These are phyloP conservation scores for Phytophthora meadii DNA, from an alignment of 352 stramenopile species.

Conservation along the genomic window DNA sequence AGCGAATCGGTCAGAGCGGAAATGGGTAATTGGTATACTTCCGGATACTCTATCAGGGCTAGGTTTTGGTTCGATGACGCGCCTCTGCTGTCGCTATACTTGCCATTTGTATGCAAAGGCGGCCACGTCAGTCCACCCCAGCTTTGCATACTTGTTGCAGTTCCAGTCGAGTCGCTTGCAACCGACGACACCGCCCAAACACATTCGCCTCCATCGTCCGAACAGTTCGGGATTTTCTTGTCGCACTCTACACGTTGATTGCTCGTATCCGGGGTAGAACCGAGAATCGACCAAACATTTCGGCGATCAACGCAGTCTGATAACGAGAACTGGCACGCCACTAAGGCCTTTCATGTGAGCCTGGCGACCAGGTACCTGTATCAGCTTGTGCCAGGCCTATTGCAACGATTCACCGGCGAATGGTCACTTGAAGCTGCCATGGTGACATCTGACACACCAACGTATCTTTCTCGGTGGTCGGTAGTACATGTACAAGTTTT, in stretches of 20 bases:
- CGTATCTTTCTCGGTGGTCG: constrained; percentile 14
- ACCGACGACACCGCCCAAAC: constrained; percentile 13
- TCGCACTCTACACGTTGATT: constrained; percentile 14
- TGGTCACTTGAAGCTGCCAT: constrained; percentile 1
- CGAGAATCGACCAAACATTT: constrained; percentile 1
- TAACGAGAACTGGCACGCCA: constrained; percentile 7
- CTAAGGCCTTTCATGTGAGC: too few relatives aligned
- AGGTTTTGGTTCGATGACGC: constrained; percentile 13
- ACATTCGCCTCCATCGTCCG: constrained; percentile 14
- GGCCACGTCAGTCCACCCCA: constrained; percentile 7
- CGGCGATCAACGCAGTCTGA: constrained; percentile 8
- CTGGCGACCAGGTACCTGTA: too few relatives aligned
- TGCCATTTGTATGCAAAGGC: constrained; percentile 8
- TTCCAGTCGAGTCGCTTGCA: constrained; percentile 11
- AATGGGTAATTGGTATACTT: neutral
- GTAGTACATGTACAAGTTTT: constrained; percentile 13
- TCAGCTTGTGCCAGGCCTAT: neutral
- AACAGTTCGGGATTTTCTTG: constrained; percentile 30
- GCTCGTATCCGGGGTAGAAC: constrained; percentile 7
- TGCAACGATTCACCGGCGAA: neutral
- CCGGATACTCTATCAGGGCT: constrained; percentile 7
- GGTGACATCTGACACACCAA: neutral
- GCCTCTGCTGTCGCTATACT: constrained; percentile 10
- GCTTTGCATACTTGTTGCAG: constrained; percentile 24
- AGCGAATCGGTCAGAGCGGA: neutral